Evolutionary conservation across 2,329 filamentous ascomycete species (phyloP).

Genomic region (Cladosporium cucumerinum): DNA sequence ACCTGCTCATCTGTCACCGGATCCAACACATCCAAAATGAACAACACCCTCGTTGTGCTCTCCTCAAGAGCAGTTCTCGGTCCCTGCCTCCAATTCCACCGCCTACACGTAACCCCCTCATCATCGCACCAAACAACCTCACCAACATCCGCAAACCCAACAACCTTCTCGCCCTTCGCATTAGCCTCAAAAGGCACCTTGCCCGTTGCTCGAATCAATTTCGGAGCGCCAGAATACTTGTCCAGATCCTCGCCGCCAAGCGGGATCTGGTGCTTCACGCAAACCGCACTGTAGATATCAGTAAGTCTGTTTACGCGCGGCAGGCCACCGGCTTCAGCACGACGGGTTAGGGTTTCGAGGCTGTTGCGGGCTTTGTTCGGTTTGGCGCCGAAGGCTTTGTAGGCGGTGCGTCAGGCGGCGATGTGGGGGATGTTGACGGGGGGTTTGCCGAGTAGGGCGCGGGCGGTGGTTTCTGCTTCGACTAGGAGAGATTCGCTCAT

Average conservation of each 20-base stretch:
- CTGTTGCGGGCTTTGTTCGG: slow-evolving; percentile 39
- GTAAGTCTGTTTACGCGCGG: slow-evolving; percentile 40
- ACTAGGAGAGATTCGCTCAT: slow-evolving; percentile 32
- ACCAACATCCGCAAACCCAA: slow-evolving; percentile 30
- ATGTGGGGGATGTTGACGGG: slow-evolving; percentile 36
- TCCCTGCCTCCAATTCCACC: slow-evolving; percentile 43
- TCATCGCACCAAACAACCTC: slow-evolving; percentile 43
- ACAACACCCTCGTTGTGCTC: slow-evolving; percentile 36
- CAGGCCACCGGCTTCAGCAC: slow-evolving; percentile 31
- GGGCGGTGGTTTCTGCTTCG: slow-evolving; percentile 29
- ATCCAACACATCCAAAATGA: slow-evolving; percentile 36
- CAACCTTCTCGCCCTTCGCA: slow-evolving; percentile 23
- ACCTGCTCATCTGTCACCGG: slow-evolving; percentile 26
- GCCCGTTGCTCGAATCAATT: slow-evolving; percentile 34
- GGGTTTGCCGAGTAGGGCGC: slow-evolving; percentile 15
- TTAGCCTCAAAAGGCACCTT: slow-evolving; percentile 36
- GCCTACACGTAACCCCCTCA: slow-evolving; percentile 37
- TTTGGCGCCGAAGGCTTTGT: slow-evolving; percentile 41
- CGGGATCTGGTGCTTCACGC: slow-evolving; percentile 40
- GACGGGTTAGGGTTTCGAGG: slow-evolving; percentile 37
- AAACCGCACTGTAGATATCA: slow-evolving; percentile 42
- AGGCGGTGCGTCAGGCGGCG: slow-evolving; percentile 39
- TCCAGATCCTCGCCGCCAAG: slow-evolving; percentile 40
- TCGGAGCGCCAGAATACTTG: slow-evolving; percentile 36
- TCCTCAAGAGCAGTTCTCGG: slow-evolving; percentile 37